Conservation (phyloP, 495 filamentous ascomycete genomes). For the Lepidopterella palustris region DNA sequence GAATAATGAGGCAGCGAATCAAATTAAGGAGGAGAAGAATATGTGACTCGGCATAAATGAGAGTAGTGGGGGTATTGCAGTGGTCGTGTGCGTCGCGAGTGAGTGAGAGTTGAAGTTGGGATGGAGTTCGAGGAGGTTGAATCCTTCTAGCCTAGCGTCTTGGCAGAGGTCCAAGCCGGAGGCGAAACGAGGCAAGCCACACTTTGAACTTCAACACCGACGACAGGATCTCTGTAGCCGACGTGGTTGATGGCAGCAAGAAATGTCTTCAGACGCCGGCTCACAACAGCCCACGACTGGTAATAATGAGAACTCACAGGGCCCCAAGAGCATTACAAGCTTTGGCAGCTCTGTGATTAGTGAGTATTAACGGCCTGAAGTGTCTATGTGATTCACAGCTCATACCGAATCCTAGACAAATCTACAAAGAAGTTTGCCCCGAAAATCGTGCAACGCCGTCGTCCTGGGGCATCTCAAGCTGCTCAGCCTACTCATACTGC, state of each 20-base stretch:
- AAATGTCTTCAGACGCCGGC: slow-evolving; percentile 13
- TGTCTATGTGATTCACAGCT: neutral
- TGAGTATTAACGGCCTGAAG: slow-evolving; percentile 32
- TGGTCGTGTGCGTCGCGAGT: slow-evolving; percentile 16
- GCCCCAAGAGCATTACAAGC: slow-evolving; percentile 40
- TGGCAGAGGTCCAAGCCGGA: slow-evolving; percentile 1
- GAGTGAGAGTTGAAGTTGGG: neutral
- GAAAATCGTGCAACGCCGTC: slow-evolving; percentile 32
- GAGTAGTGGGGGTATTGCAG: slow-evolving; percentile 36
- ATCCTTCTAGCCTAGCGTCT: neutral
- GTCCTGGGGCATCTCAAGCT: slow-evolving; percentile 20
- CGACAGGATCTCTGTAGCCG: neutral
- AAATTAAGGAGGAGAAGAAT: slow-evolving; percentile 6
- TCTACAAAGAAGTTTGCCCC: slow-evolving; percentile 36
- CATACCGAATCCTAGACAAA: slow-evolving; percentile 22
- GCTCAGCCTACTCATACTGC: neutral
- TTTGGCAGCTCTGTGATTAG: slow-evolving; percentile 55
- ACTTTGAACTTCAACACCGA: neutral
- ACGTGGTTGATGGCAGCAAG: neutral
- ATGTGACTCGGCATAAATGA: slow-evolving; percentile 22
- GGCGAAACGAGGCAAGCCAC: neutral
- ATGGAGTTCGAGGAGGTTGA: neutral
- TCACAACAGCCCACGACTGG: slow-evolving; percentile 15
- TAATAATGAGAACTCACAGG: slow-evolving; percentile 17
- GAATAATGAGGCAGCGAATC: slow-evolving; percentile 6